A percentile compares a stretch with the other conserved stretches of the same genome.
Evolutionary conservation across 345 rosid genomes (phyloP).

Genomic region (Eucalyptus victrix): DNA sequence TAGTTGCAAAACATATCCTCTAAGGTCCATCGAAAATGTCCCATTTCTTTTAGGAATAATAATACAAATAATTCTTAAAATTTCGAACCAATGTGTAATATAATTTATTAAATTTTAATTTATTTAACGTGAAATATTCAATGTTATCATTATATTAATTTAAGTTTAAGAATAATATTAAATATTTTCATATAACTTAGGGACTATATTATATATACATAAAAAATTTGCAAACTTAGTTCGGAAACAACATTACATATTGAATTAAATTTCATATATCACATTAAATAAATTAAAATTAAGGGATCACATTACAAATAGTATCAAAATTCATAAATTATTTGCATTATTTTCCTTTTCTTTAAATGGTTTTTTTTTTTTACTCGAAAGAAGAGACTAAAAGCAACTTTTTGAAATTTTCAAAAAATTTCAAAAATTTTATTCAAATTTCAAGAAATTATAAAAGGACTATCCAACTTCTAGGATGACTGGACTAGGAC

Average conservation of each 20-base stretch:
- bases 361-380: neutral
- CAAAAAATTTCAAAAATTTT: neutral
- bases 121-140: neutral
- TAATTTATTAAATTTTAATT: no score
- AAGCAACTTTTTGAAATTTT: neutral
- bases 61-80: no score
- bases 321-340: no score
- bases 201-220: no score
- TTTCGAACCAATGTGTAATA: neutral
- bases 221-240: fast-evolving
- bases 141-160: neutral
- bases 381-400: neutral
- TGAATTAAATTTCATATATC: no score
- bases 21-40: neutral
- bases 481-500: neutral
- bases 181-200: no score
- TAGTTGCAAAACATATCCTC: neutral
- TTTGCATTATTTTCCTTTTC: no score
- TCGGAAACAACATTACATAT: no score
- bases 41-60: neutral
- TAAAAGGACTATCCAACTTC: neutral
- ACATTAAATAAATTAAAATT: no score
- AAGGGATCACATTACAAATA: fast-evolving
- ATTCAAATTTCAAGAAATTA: neutral
- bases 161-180: no score